Evolutionary conservation across 805 yeast species (phyloP).

Genomic region (Ogataea polymorpha): DNA sequence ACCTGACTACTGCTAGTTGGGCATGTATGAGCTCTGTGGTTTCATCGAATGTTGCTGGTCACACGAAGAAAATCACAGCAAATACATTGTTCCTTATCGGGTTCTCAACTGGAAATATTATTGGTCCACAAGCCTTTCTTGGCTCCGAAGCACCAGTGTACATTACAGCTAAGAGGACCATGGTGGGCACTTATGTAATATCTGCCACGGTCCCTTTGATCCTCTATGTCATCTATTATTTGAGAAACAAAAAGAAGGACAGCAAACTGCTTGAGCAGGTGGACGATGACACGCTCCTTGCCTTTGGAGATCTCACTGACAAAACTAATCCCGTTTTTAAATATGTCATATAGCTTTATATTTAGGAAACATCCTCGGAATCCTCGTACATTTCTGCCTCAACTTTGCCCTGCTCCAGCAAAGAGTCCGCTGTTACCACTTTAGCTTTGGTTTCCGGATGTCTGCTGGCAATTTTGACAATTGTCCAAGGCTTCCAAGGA

Average conservation of each 20-base stretch:
- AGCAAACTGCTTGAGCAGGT: conserved; percentile 3
- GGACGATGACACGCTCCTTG: conserved; percentile 27
- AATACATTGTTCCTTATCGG: conserved; percentile 45
- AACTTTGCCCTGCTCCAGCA: background rate
- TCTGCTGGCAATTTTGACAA: background rate
- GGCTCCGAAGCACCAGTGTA: conserved; percentile 43
- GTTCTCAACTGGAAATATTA: conserved; percentile 36
- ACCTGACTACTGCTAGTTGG: conserved; percentile 24
- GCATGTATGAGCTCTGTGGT: conserved; percentile 33
- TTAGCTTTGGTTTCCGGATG: no score
- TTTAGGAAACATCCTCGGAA: background rate
- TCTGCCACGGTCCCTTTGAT: conserved; percentile 10
- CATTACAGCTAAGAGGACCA: conserved; percentile 37
- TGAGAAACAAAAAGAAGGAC: conserved; percentile 33
- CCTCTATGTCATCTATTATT: conserved; percentile 28
- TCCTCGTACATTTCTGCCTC: background rate
- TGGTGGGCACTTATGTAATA: conserved; percentile 27
- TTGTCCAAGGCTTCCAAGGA: background rate
- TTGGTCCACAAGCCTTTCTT: conserved; percentile 52
- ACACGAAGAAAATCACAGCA: conserved; percentile 50
- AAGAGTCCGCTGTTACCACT: background rate
- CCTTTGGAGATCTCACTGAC: conserved; percentile 52
- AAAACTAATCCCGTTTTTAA: conserved; percentile 49
- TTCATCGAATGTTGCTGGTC: conserved; percentile 52
- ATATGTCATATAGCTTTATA: conserved; percentile 32